phyloP scores from a whole-genome alignment of 75 land plant species.

The Adiantum capillusveneris region DNA sequence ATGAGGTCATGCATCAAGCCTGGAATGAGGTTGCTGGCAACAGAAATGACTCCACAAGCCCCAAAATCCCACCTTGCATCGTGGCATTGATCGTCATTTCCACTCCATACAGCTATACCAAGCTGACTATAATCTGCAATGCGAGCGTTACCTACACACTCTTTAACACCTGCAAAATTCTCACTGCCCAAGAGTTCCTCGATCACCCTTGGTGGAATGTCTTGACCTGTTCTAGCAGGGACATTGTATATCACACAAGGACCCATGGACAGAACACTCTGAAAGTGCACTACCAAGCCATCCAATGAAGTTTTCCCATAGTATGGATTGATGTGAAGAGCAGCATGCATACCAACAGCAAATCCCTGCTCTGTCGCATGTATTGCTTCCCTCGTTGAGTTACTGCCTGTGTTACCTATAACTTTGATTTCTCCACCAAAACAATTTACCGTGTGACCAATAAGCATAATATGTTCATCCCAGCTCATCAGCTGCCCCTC shows the following conservation, averaged over 20 bases:
- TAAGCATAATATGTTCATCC: conserved; percentile 91
- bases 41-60: conserved; percentile 76
- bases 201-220: conserved; percentile 61
- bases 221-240: conserved; percentile 74
- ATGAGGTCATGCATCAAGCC: conserved; percentile 57
- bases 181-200: conserved; percentile 26
- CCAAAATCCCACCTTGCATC: conserved; percentile 78
- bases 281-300: conserved; percentile 57
- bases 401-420: conserved; percentile 85
- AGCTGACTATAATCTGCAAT: conserved; percentile 35
- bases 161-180: conserved; percentile 76
- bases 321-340: conserved; percentile 86
- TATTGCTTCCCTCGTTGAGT: conserved; percentile 83
- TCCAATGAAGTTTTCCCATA: conserved; percentile 75
- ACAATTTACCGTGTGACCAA: conserved; percentile 64
- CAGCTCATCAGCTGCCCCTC: conserved; percentile 88
- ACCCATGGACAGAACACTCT: conserved; percentile 52
- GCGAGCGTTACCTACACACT: conserved; percentile 70
- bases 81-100: conserved; percentile 80
- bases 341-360: conserved; percentile 83
- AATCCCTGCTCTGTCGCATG: conserved; percentile 89
- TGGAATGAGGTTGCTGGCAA: conserved; percentile 69
- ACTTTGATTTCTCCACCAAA: conserved; percentile 70
- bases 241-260: conserved; percentile 79
- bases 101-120: conserved; percentile 70